A percentile compares a stretch with the other conserved stretches of the same genome.
These are phyloP conservation scores for Gastrodia elata DNA, from an alignment of 106 monocot species.

Conservation along the genomic window DNA sequence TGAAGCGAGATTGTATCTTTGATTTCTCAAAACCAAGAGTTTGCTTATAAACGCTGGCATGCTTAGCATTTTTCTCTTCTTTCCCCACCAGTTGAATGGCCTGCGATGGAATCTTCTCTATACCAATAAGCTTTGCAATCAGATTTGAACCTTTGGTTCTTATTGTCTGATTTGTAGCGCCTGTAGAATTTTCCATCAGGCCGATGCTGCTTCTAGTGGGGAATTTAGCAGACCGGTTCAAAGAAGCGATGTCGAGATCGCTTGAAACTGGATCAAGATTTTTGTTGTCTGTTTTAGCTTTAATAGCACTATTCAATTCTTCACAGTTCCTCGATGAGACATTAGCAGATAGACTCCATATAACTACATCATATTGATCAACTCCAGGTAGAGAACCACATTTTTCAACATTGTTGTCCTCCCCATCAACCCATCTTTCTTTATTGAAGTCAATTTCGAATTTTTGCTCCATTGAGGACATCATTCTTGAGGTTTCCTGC, in stretches of 20 bases:
- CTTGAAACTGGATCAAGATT: slow-evolving; percentile 5
- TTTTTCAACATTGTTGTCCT: neutral
- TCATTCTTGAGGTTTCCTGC: slow-evolving; percentile 24
- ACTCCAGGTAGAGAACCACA: slow-evolving; percentile 6
- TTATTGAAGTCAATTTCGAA: neutral
- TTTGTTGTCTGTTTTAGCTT: slow-evolving; percentile 20
- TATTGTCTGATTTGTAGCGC: neutral
- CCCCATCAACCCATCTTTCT: neutral
- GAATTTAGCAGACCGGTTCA: slow-evolving; percentile 12
- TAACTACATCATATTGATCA: slow-evolving; percentile 1
- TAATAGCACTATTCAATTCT: slow-evolving; percentile 23
- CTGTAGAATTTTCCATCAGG: neutral
- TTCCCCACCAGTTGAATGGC: neutral
- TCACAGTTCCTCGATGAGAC: slow-evolving; percentile 17
- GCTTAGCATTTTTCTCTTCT: slow-evolving; percentile 3
- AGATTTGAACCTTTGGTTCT: slow-evolving; percentile 27
- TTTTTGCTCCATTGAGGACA: neutral
- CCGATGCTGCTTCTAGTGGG: neutral
- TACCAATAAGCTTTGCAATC: slow-evolving; percentile 61
- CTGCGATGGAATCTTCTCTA: slow-evolving; percentile 33
- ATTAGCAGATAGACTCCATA: neutral
- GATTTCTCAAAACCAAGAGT: slow-evolving; percentile 1
- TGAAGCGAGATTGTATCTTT: neutral
- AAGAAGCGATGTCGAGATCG: slow-evolving; percentile 18
- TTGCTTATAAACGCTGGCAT: neutral